phyloP scores from a whole-genome alignment of 305 asterid genomes.

The Andrographis paniculata region DNA sequence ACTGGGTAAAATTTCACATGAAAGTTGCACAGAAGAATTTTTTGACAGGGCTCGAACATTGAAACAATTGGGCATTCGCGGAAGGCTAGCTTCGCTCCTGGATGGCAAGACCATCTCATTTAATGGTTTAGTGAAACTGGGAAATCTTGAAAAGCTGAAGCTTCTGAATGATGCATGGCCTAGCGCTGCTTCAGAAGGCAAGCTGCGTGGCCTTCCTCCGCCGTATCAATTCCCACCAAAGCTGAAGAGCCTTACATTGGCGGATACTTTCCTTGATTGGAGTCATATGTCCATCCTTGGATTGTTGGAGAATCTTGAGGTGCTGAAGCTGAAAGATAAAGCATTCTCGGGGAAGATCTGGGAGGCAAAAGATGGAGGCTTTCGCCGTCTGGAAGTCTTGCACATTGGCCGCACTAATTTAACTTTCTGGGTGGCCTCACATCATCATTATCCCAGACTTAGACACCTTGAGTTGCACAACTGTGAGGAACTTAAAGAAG shows the following conservation, averaged over 20 bases:
- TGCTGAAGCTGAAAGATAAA: constrained; percentile 26
- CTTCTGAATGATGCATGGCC: constrained; percentile 32
- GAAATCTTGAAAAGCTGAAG: constrained; percentile 32
- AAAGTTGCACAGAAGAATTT: constrained; percentile 26
- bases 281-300: constrained; percentile 16
- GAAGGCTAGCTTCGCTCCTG: constrained; percentile 23
- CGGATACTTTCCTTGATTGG: constrained; percentile 33
- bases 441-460: constrained; percentile 27
- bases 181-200: constrained; percentile 24
- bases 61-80: constrained; percentile 39
- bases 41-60: constrained; percentile 26
- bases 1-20: constrained; percentile 29
- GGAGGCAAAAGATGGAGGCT: constrained; percentile 21
- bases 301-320: constrained; percentile 19
- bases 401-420: constrained; percentile 21
- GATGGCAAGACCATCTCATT: constrained; percentile 26
- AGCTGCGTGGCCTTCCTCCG: constrained; percentile 24
- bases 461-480: constrained; percentile 24
- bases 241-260: constrained; percentile 24
- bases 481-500: constrained; percentile 18
- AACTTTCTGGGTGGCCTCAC: constrained; percentile 19
- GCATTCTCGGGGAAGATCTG: constrained; percentile 28
- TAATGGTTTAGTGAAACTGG: constrained; percentile 26
- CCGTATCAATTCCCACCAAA: constrained; percentile 29
- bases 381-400: constrained; percentile 22